phyloP scores from a whole-genome alignment of 23 red algal species.

The Agarophyton chilense region DNA sequence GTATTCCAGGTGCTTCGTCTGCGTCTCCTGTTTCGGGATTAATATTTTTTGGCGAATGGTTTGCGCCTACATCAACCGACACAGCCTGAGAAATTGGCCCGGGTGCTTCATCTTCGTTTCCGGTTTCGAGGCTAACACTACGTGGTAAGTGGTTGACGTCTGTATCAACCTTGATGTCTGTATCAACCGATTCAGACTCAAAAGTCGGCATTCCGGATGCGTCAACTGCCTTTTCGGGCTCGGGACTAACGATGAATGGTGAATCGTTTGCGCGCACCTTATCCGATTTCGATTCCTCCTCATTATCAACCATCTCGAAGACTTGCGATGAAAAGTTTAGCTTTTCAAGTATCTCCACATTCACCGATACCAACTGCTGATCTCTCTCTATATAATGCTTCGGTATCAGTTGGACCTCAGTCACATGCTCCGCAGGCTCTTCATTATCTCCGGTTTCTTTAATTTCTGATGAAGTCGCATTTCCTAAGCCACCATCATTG shows the following conservation, averaged over 20 bases:
- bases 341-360: not conserved
- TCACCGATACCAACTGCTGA: not conserved
- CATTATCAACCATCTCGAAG: not conserved
- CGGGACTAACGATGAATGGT: not conserved
- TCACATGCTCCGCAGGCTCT: not conserved
- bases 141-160: no score
- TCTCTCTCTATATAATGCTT: not conserved
- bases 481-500: not conserved
- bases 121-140: no score
- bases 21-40: not conserved
- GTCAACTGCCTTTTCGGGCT: not conserved
- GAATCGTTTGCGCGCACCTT: not conserved
- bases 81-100: no score
- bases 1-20: not conserved
- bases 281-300: not conserved
- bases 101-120: no score
- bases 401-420: not conserved
- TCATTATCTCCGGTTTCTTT: not conserved
- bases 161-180: no score
- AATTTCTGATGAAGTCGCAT: not conserved
- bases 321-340: not conserved
- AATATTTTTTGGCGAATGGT: not conserved
- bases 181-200: no score
- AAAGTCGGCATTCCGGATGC: not conserved
- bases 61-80: not conserved